Base-by-base conservation (phyloP, 345 rosid genomes). In the Reutealis trisperma region DNA sequence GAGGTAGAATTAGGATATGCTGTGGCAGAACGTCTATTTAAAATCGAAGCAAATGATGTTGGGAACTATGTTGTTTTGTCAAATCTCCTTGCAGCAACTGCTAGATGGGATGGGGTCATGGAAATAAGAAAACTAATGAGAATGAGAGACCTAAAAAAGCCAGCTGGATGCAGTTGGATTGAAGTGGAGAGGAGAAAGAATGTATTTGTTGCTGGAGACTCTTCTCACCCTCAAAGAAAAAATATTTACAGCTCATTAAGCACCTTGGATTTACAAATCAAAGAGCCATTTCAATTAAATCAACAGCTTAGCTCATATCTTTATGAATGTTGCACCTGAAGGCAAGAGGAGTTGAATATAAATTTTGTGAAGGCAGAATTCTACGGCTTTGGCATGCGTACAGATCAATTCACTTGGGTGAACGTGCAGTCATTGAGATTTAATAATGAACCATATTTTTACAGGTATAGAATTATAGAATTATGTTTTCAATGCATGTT, bases 111-210 rank as follows among this genome's bases (percentile, higher is more conserved):
- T 68, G 81, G 73, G 59, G 98, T 92, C 55, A 64, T 86, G 87
- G 90, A 91, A 86, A 76, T 87, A 85, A 91, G 98, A 84, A 92
- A 88, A 76, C 67, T 84, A 77, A 92, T 91, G 93, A 92, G 79
- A 80, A 81, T 64, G 10, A 88, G 86, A 83, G 92, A 88, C 79
- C 80, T 92, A 79, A 87, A 83, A 86, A 94, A 92, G 85, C 89
- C 91, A 65, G 92, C 93, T 11, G 98, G 94, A 74, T 91, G 96
- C 84, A 94, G 98, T 85, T 92, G 98, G 98, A 88, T 94, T 77
- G 98, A 94, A 81, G 85, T 89, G 79, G 92, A 86, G 69, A 87
- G 83, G 77, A 72, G 73, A 80, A 87, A 79, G 81, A 88, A 78
- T 79, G 85, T 80, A 37, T 94, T 94, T 86, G 70, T 92, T 57